phyloP scores from a whole-genome alignment of 371 early-diverging fungal genomes.

The Mortierella sp. region DNA sequence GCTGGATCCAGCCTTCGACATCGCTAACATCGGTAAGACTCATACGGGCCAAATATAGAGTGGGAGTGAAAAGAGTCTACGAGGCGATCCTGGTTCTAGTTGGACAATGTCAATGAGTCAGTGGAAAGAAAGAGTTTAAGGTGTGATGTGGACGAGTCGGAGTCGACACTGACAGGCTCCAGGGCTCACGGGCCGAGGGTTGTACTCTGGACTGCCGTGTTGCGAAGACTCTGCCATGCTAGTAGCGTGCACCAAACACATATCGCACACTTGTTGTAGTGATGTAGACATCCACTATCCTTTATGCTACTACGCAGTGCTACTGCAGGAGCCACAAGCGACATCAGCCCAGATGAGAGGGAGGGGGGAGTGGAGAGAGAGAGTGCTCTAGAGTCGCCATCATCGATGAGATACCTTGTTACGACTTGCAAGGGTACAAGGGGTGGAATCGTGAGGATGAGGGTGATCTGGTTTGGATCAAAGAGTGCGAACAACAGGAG shows the following conservation, averaged over 20 bases:
- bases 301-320: too few relatives aligned
- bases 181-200: too few relatives aligned
- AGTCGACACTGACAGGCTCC: too few relatives aligned
- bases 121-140: background rate
- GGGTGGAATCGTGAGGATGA: background rate
- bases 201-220: too few relatives aligned
- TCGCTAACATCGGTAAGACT: constrained; percentile 56
- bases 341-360: background rate
- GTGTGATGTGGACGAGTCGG: too few relatives aligned
- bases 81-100: background rate
- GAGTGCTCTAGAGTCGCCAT: background rate
- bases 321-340: too few relatives aligned
- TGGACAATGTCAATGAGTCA: background rate
- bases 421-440: background rate
- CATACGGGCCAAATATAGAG: constrained; percentile 17
- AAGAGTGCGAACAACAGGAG: background rate
- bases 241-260: background rate
- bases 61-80: background rate
- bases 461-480: constrained; percentile 3
- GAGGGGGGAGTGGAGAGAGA: background rate
- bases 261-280: too few relatives aligned
- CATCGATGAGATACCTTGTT: constrained; percentile 7
- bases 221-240: too few relatives aligned
- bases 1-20: constrained; percentile 61
- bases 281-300: too few relatives aligned